These are phyloP conservation scores for Cubamyces sp. DNA, from an alignment of 768 basidiomycete genomes.

Conservation along the genomic window DNA sequence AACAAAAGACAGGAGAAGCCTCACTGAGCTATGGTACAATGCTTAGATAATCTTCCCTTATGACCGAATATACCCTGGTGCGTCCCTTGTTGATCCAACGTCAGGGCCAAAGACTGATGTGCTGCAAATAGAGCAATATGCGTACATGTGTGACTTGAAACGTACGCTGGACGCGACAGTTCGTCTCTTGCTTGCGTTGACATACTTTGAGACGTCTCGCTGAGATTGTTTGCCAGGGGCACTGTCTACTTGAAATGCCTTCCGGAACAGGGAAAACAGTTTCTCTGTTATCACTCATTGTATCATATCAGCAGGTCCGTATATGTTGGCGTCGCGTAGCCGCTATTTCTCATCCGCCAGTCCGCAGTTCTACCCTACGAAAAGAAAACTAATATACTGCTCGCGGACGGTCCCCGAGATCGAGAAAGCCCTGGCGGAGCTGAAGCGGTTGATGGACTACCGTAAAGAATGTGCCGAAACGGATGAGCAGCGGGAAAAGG, in stretches of 20 bases:
- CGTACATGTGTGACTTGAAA: constrained; percentile 99
- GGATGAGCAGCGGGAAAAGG: constrained; percentile 75
- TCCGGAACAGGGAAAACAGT: constrained; percentile 99
- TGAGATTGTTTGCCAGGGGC: constrained; percentile 62
- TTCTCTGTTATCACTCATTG: constrained; percentile 90
- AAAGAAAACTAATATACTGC: constrained; percentile 96
- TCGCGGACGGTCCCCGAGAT: constrained; percentile 99
- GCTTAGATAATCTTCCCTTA: constrained; percentile 87
- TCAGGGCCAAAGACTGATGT: neutral
- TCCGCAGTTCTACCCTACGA: constrained; percentile 84
- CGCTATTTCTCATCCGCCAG: neutral
- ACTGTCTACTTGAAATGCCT: constrained; percentile 99
- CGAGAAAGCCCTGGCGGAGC: constrained; percentile 94
- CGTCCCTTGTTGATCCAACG: constrained; percentile 27
- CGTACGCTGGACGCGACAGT: constrained; percentile 94
- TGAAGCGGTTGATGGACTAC: constrained; percentile 93
- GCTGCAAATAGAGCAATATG: constrained; percentile 84
- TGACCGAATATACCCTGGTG: constrained; percentile 95
- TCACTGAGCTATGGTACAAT: constrained; percentile 2
- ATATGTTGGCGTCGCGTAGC: neutral
- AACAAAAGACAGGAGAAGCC: constrained; percentile 2
- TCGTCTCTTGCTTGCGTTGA: constrained; percentile 29
- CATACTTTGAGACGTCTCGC: constrained; percentile 1
- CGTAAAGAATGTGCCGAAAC: constrained; percentile 74
- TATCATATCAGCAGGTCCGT: constrained; percentile 93